Evolutionary conservation across 208 protist genomes (phyloP), one percentile per base, ranked within the genome.

Genomic region (Crithidia brevicula): DNA sequence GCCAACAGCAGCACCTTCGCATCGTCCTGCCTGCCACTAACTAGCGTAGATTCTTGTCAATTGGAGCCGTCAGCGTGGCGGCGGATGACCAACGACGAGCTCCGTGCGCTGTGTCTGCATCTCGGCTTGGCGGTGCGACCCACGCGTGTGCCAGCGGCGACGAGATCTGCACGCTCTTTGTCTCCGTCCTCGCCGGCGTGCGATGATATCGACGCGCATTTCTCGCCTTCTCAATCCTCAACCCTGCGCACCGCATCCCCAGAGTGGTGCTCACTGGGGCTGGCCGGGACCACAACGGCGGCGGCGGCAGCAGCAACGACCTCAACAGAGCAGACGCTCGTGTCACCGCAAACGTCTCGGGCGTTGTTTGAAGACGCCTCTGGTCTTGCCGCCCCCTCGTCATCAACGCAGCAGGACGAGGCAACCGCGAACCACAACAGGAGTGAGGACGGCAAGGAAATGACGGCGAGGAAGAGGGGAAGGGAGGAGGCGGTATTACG

Each of bases 81-180:
- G 22, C 60, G 34, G 43, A 75, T 75, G 70, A 59, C 61, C 5
- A 75, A 63, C 36, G 70, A 31, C 16, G 61, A 75, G 38, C 61
- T 75, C 22, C 70, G 61, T n/a, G 31, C 18, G 5, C 61, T 69
- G 36, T 75, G 70, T 18, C 25, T 5, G 0, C 61, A 67, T 33
- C 27, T 65, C n/a, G 61, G 70, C 10, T 23, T 75, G 27, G 31
- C 7, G 42, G 69, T 62, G 43, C 52, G 30, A 1, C 34, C 69
- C 16, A 18, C 22, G 10, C 0, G 13, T 3, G 5, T 28, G 3
- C 20, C 33, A 30, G 3, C 65, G n/a, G 4, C 8, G 54, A n/a
- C 47, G n/a, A n/a, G n/a, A 5, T 20, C 45, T 2, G 38, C 58
- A 27, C 25, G 38, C 9, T 64, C 43, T n/a, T 43, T 30, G 9